Conservation (phyloP, 2,329 filamentous ascomycete species). For the Alternaria gaisen region DNA sequence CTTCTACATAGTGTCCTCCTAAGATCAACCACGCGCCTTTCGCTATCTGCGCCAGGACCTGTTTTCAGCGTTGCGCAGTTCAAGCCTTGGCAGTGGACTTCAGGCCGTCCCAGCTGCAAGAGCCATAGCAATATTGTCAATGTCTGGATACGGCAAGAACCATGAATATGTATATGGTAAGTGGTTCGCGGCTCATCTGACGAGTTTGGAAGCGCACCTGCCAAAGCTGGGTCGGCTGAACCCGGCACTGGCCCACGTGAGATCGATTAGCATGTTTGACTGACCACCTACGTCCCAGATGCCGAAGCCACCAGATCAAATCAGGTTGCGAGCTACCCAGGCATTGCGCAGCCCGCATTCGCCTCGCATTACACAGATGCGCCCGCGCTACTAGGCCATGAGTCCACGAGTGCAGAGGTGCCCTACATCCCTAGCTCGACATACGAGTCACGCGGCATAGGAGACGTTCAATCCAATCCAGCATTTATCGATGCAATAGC, state of each 20-base stretch:
- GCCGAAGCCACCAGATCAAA: conserved; percentile 69
- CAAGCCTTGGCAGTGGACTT: conserved; percentile 58
- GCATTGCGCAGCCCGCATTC: conserved; percentile 60
- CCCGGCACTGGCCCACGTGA: conserved; percentile 50
- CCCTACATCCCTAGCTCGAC: conserved; percentile 58
- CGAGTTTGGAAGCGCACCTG: conserved; percentile 45
- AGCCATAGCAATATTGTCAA: conserved; percentile 67
- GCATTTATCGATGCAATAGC: conserved; percentile 65
- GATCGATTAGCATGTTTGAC: conserved; percentile 50
- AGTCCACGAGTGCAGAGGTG: conserved; percentile 55
- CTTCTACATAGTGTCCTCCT: conserved; percentile 32
- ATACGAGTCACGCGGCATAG: conserved; percentile 58
- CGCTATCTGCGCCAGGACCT: conserved; percentile 37
- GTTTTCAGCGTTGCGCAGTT: conserved; percentile 42
- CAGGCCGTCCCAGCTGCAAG: conserved; percentile 53
- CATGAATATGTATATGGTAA: conserved; percentile 83
- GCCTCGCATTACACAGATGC: conserved; percentile 59
- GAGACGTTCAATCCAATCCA: conserved; percentile 58
- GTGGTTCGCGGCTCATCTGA: conserved; percentile 60
- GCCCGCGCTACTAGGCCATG: conserved; percentile 61
- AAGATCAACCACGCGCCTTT: conserved; percentile 44
- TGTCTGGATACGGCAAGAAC: conserved; percentile 83
- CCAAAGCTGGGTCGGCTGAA: conserved; percentile 48
- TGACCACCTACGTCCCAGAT: conserved; percentile 60
- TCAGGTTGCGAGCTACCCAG: conserved; percentile 61